phyloP scores from a whole-genome alignment of 129 eudicot species.

The Lactuca saligna region DNA sequence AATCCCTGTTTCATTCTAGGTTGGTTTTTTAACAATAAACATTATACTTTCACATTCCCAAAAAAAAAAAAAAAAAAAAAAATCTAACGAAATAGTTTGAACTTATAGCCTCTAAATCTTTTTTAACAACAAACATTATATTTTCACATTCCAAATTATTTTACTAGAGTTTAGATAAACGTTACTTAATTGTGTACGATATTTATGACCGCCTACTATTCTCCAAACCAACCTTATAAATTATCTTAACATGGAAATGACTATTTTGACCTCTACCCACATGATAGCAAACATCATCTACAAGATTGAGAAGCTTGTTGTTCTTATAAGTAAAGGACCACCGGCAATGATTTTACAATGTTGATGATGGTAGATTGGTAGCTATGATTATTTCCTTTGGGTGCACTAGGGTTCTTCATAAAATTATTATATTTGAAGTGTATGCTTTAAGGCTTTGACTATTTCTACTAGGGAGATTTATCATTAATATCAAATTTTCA shows the following conservation, averaged over 20 bases:
- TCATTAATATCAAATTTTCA: neutral
- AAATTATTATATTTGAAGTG: constrained; percentile 11
- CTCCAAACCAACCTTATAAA: neutral
- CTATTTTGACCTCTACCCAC: neutral
- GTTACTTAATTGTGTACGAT: neutral
- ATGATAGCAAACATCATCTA: neutral
- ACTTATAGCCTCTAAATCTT: no score
- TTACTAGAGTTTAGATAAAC: neutral
- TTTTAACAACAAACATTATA: no score
- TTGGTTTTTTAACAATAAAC: no score
- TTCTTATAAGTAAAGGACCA: constrained; percentile 11
- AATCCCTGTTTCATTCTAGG: no score
- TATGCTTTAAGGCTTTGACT: neutral
- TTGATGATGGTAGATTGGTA: neutral
- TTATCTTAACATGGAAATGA: neutral
- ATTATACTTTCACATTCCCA: no score
- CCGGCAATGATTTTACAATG: neutral
- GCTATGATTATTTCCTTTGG: constrained; percentile 2
- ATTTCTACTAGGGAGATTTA: neutral
- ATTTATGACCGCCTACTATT: neutral
- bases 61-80: no score
- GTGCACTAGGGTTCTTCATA: neutral
- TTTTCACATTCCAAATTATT: neutral
- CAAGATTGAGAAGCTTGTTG: neutral
- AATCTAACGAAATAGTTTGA: no score